phyloP scores from a whole-genome alignment of 1,139 yeast genomes.

The Blastobotrys ciferrii region DNA sequence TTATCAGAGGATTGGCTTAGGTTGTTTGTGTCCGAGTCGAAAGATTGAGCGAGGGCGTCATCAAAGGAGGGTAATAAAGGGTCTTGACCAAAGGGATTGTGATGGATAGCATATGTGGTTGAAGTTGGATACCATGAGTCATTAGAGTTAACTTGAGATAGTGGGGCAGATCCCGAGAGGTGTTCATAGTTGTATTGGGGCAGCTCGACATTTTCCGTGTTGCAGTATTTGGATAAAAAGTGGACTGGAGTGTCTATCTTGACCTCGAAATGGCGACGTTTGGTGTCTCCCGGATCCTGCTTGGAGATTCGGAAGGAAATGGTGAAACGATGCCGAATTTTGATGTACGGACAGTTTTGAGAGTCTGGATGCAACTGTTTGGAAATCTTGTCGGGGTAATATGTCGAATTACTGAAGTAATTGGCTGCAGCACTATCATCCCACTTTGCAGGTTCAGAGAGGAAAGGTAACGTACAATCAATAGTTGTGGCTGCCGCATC shows the following conservation, averaged over 20 bases:
- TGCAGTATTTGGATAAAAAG: conserved; percentile 70
- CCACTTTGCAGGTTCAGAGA: conserved; percentile 24
- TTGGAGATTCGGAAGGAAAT: conserved; percentile 76
- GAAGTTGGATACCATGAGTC: conserved; percentile 13
- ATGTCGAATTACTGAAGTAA: conserved; percentile 20
- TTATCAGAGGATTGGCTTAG: conserved; percentile 9
- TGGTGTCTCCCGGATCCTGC: conserved; percentile 51
- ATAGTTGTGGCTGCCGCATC: conserved; percentile 18
- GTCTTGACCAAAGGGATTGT: not conserved
- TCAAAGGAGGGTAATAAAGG: conserved; percentile 33
- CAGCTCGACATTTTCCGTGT: conserved; percentile 61
- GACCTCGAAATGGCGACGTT: conserved; percentile 81
- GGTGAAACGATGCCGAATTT: conserved; percentile 72
- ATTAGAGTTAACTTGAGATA: conserved; percentile 13
- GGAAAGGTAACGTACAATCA: conserved; percentile 25
- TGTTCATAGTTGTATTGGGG: conserved; percentile 52
- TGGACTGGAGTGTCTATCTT: conserved; percentile 83
- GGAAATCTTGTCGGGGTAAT: conserved; percentile 16
- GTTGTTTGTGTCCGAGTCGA: conserved; percentile 18
- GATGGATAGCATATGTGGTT: conserved; percentile 12
- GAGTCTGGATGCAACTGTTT: conserved; percentile 59
- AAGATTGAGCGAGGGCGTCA: conserved; percentile 26
- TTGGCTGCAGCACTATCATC: conserved; percentile 21
- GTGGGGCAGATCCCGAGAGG: conserved; percentile 7
- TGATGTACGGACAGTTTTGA: conserved; percentile 64